Evolutionary conservation across 1,284 basidiomycete genomes (phyloP).

Genomic region (Xerocomus amazonicus): DNA sequence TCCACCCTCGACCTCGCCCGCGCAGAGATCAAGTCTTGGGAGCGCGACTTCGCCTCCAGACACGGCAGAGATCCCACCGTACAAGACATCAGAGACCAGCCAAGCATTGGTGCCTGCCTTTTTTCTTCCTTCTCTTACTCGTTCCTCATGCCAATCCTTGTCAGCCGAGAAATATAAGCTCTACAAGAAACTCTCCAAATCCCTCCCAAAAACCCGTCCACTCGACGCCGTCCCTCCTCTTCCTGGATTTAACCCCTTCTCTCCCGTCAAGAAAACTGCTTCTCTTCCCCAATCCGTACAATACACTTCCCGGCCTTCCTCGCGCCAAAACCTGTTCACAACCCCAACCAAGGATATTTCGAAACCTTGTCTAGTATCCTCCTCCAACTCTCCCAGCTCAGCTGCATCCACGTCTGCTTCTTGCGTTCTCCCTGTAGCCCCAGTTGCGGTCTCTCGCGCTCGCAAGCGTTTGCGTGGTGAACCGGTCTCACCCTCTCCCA

Average conservation of each 20-base stretch:
- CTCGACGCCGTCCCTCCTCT: conserved; percentile 49
- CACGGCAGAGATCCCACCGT: conserved; percentile 67
- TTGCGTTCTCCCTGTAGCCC: conserved; percentile 24
- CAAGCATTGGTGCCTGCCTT: conserved; percentile 61
- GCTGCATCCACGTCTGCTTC: conserved; percentile 22
- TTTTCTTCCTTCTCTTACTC: conserved; percentile 11
- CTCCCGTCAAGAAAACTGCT: conserved; percentile 58
- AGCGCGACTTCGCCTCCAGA: conserved; percentile 63
- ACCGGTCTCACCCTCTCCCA: conserved; percentile 74
- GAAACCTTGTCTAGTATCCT: conserved; percentile 25
- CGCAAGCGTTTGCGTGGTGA: conserved; percentile 78
- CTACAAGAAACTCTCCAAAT: conserved; percentile 75
- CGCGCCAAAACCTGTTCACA: conserved; percentile 47
- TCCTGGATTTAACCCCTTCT: conserved; percentile 69
- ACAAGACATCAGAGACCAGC: conserved; percentile 72
- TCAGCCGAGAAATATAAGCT: conserved; percentile 78
- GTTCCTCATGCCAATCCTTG: conserved; percentile 1
- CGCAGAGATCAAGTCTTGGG: conserved; percentile 80
- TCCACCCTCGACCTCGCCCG: conserved; percentile 52
- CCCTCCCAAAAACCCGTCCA: conserved; percentile 45
- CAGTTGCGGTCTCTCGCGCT: conserved; percentile 57
- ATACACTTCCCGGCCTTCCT: conserved; percentile 2
- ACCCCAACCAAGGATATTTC: conserved; percentile 49
- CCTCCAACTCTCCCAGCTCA: conserved; percentile 37
- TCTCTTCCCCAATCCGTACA: not conserved